phyloP scores from a whole-genome alignment of 257 asterid species.

The Craterostigma plantagineum region DNA sequence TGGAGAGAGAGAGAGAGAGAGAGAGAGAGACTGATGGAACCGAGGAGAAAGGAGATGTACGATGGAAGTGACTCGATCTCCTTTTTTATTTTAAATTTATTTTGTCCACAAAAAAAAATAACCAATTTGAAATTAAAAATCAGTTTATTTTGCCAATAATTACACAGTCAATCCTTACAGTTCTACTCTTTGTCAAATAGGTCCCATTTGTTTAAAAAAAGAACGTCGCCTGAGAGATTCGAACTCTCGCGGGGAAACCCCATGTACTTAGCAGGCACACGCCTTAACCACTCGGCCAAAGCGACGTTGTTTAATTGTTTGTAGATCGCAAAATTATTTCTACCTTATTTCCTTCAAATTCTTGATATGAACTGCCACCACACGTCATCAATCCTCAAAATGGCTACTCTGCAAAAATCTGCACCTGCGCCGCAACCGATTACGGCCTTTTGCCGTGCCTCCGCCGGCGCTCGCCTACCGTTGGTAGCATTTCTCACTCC shows the following conservation, averaged over 20 bases:
- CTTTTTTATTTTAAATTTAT: too few relatives aligned
- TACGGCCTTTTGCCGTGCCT: slow-evolving; percentile 14
- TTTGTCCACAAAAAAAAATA: too few relatives aligned
- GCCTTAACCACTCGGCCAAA: slow-evolving; percentile 81
- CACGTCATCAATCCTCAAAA: slow-evolving; percentile 1
- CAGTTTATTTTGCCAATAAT: too few relatives aligned
- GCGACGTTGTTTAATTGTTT: slow-evolving; percentile 13
- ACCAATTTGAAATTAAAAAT: too few relatives aligned
- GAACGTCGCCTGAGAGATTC: slow-evolving; percentile 14
- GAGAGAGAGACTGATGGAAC: too few relatives aligned
- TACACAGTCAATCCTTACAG: too few relatives aligned
- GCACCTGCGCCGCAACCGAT: slow-evolving; percentile 14
- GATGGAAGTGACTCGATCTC: too few relatives aligned
- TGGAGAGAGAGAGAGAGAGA: too few relatives aligned
- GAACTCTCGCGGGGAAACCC: slow-evolving; percentile 98
- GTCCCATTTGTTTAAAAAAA: too few relatives aligned
- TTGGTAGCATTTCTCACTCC: slow-evolving; percentile 2
- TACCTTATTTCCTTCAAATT: neutral
- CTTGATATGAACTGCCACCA: neutral
- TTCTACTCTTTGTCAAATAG: too few relatives aligned
- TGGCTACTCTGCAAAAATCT: slow-evolving; percentile 18
- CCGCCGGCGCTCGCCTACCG: slow-evolving; percentile 8
- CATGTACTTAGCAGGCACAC: slow-evolving; percentile 82
- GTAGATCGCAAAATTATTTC: neutral
- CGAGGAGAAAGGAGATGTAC: too few relatives aligned